Conservation (phyloP, 2,329 filamentous ascomycete species). For the Apiospora arundinis region DNA sequence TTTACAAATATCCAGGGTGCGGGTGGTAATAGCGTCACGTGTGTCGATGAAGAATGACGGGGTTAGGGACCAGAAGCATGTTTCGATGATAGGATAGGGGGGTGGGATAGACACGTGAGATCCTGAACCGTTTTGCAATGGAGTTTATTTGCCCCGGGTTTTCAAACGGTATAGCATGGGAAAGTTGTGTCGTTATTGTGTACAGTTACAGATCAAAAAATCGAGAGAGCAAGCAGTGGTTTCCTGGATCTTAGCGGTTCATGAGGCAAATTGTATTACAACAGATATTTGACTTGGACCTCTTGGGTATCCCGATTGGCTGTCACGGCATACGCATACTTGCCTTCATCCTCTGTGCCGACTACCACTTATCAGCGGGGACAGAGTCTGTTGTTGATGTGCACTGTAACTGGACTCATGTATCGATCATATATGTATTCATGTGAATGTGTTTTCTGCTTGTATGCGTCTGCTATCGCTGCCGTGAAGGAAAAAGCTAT, state of each 20-base stretch:
- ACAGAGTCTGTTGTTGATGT: not conserved
- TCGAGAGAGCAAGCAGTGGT: not conserved
- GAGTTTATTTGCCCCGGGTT: not conserved
- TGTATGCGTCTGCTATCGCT: not conserved
- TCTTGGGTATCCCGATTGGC: not conserved
- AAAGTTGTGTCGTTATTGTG: constrained; percentile 11
- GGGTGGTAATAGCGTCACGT: not conserved
- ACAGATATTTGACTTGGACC: not conserved
- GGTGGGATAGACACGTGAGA: constrained; percentile 4
- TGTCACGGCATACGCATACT: not conserved
- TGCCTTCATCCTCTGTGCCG: not conserved
- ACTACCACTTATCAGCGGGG: not conserved
- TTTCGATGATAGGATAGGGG: not conserved
- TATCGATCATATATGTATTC: no score
- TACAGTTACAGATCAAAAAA: not conserved
- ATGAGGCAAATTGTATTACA: not conserved
- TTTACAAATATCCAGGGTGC: not conserved
- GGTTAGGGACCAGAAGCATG: not conserved
- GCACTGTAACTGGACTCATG: not conserved
- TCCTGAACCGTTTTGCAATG: constrained; percentile 1
- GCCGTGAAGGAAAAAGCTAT: not conserved
- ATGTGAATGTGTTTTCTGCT: no score
- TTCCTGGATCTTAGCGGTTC: constrained; percentile 1
- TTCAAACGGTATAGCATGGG: constrained; percentile 11
- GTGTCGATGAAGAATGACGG: not conserved